Evolutionary conservation across 306 rosid genomes (phyloP).

Genomic region (Hippophae tibetana): DNA sequence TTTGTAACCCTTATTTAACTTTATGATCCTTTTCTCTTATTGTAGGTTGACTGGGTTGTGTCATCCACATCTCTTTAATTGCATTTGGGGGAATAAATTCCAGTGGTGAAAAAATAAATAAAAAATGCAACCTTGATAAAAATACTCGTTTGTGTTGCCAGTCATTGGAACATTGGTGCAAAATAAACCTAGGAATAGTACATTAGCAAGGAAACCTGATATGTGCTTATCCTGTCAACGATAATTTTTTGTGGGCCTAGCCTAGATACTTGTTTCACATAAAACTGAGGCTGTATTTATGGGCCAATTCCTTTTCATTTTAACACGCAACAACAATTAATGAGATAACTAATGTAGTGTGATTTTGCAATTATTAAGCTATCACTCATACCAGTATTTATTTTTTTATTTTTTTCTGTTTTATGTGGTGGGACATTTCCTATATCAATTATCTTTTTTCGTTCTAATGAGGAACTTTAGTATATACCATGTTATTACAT

Average conservation of each 20-base stretch:
- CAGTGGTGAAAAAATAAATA: neutral
- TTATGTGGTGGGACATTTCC: slow-evolving; percentile 6
- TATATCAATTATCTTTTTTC: neutral
- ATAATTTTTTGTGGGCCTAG: neutral
- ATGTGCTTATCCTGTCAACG: neutral
- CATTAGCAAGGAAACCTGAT: neutral
- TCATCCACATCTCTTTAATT: neutral
- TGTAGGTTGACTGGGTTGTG: slow-evolving; percentile 4
- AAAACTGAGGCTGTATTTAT: neutral
- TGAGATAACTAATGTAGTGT: too few species aligned
- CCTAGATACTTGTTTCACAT: neutral
- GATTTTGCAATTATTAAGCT: too few species aligned
- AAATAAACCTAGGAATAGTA: neutral
- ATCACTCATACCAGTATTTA: too few species aligned
- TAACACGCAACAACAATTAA: too few species aligned
- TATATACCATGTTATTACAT: slow-evolving; percentile 1
- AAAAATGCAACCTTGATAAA: neutral
- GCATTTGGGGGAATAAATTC: too few species aligned
- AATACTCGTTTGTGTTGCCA: neutral
- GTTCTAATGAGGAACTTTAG: neutral
- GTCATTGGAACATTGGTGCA: neutral
- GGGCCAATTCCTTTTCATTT: neutral
- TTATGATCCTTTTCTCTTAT: slow-evolving; percentile 1
- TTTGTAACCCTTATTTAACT: slow-evolving; percentile 23
- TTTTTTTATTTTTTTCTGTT: too few species aligned